Evolutionary conservation across 768 basidiomycete species (phyloP), one percentile per base, ranked within the genome.

Genomic region (Collybia nuda): DNA sequence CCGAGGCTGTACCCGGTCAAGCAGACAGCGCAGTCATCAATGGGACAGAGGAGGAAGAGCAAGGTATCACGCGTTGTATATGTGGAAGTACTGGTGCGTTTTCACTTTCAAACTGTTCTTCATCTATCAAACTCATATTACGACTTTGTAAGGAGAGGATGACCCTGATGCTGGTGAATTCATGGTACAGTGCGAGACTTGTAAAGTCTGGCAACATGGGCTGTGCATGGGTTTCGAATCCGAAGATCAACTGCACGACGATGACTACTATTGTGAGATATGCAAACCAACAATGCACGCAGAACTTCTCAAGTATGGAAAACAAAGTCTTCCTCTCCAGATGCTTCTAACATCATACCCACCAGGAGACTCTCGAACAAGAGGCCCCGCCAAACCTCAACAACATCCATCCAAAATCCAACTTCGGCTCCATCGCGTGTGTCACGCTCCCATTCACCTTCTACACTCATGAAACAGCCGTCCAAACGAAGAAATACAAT

Each of bases 161-260:
- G 86, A 88, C 62, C 81, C 82, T 46, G 85, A 88, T 64, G 91
- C 90, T 45, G 91, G 93, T 42, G 94, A 93, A 66, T 91, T 96
- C 73, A 97, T 98, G 92, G 93, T 98, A 44, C 90, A 93, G 67
- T 99, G 96, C 71, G 96, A 98, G 71, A 86, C 78, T 39, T 99
- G 96, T 75, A 90, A 94, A 62, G 92, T 91, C 48, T 99, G 96
- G 96, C 96, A 99, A 70, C 96, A 99, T 66, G 94, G 94, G 2
- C 78, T 86, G 8, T 99, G 97, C 72, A 93, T 99, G 84, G 96
- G 94, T 37, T 90, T 90, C 67, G 85, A 90, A 57, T 81, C 82
- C 28, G 85, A 88, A 62, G 84, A 84, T 60, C 78, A 82, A 59
- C 78, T 88, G 38, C 84, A 81, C 62, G 78, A 81, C 64, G 82